A percentile compares a stretch with the other conserved stretches of the same genome.
phyloP scores from a whole-genome alignment of 306 rosid genomes.

The Quercus suber region DNA sequence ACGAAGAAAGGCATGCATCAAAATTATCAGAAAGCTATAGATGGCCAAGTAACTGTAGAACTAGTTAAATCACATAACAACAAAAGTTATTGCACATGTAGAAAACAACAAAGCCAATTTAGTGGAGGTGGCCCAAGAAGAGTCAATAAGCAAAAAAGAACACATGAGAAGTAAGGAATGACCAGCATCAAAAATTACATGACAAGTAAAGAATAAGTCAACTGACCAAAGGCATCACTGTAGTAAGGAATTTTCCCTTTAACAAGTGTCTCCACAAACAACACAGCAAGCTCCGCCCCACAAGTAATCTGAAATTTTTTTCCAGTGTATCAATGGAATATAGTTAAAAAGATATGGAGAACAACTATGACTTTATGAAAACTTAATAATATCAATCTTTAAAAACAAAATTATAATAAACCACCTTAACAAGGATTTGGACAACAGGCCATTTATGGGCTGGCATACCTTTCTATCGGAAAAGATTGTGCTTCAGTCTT shows the following conservation, averaged over 20 bases:
- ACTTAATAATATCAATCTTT: background rate
- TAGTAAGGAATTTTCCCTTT: slow-evolving; percentile 74
- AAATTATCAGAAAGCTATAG: slow-evolving; percentile 18
- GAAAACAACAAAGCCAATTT: slow-evolving; percentile 17
- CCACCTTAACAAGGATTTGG: background rate
- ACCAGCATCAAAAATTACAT: slow-evolving; percentile 13
- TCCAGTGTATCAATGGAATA: background rate
- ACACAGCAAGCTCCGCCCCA: slow-evolving; percentile 90
- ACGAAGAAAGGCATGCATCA: slow-evolving; percentile 5
- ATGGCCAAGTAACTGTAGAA: slow-evolving; percentile 12
- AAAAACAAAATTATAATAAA: background rate
- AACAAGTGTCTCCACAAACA: slow-evolving; percentile 80
- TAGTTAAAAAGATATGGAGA: background rate
- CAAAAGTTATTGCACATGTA: slow-evolving; percentile 2
- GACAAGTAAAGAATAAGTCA: slow-evolving; percentile 22
- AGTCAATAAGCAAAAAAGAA: slow-evolving; percentile 6
- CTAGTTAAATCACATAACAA: background rate
- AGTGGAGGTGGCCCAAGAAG: slow-evolving; percentile 17
- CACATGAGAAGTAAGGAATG: slow-evolving; percentile 1
- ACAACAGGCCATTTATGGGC: background rate
- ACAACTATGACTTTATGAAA: slow-evolving; percentile 13
- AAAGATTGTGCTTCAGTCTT: background rate
- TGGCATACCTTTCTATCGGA: background rate
- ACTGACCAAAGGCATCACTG: slow-evolving; percentile 69
- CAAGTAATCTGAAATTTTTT: slow-evolving; percentile 75